Evolutionary conservation across 2,329 filamentous ascomycete species (phyloP), one percentile per base, ranked within the genome.

Genomic region (Alternaria dauci): DNA sequence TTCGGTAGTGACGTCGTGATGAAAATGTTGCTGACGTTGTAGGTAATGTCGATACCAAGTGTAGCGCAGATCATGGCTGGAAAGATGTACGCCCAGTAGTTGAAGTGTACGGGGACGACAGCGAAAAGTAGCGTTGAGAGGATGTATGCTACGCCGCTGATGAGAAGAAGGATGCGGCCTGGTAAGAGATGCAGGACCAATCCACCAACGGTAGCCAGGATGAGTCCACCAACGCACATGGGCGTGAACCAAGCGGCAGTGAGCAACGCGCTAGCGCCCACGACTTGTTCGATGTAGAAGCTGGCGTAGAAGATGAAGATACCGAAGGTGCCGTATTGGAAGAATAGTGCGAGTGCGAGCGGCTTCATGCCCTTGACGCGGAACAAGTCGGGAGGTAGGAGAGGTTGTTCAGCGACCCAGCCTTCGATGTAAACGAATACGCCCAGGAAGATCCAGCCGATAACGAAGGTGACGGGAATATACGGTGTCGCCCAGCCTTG

Each of bases 401-500:
- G 80, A 0, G 92, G 92, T 52, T 89, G 84, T 16, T 83, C 74
- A 1, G 90, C 87, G 0, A 92, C 83, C 86, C 88, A 91, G 0
- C 88, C 88, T 79, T 95, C 90, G 3, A 94, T 82, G 62, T 92
- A 94, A 7, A 89, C 81, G 11, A 90, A 87, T 0, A 80, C 78
- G 1, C 77, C 79, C 1, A 95, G 80, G 8, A 90, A 76, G 0
- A 91, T 58, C 6, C 85, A 78, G 0, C 91, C 91, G 1, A 90
- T 39, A 3, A 88, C 79, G 47, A 94, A 85, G 0, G 88, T 87
- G 9, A 88, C 80, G 41, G 86, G 86, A 38, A 94, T 88, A 66
- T 93, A 92, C 1, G 90, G 89, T 0, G 89, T 92, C n/a, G 77
- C 81, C 91, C 91, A 94, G 2, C 89, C 87, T 3, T 87, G 74